These are phyloP conservation scores for Evernia prunastri DNA, from an alignment of 495 filamentous ascomycete genomes.

Conservation along the genomic window DNA sequence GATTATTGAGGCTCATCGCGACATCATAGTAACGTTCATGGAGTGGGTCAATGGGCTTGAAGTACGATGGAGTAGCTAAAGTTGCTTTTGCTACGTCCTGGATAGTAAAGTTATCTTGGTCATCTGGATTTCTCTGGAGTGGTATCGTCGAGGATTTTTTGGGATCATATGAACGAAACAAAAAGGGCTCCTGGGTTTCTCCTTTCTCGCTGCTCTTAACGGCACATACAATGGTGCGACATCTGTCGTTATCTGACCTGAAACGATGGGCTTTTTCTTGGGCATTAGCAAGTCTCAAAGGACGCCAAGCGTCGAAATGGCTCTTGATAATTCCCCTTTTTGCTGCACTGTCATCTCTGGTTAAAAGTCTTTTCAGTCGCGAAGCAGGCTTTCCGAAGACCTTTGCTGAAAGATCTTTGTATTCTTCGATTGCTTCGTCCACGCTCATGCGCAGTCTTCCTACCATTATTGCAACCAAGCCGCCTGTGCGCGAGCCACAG, in stretches of 20 bases:
- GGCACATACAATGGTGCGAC: constrained; percentile 10
- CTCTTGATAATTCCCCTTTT: not conserved
- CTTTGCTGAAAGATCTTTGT: constrained; percentile 34
- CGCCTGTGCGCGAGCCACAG: constrained; percentile 17
- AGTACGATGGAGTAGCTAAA: constrained; percentile 6
- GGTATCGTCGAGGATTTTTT: not conserved
- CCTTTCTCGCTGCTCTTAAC: not conserved
- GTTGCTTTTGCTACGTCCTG: constrained; percentile 7
- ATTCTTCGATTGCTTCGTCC: constrained; percentile 40
- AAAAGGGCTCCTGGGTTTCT: not conserved
- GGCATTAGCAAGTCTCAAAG: not conserved
- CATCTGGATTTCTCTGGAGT: not conserved
- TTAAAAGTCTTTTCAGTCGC: not conserved
- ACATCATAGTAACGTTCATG: constrained; percentile 4
- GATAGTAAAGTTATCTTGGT: not conserved
- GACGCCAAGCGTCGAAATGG: not conserved
- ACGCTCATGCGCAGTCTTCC: constrained; percentile 25
- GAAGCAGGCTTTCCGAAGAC: constrained; percentile 9
- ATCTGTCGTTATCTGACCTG: constrained; percentile 4
- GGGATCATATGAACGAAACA: constrained; percentile 9
- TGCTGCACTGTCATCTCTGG: not conserved
- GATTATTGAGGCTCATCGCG: not conserved
- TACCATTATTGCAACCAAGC: constrained; percentile 25
- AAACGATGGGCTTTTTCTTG: constrained; percentile 1
- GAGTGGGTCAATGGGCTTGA: not conserved